phyloP scores from a whole-genome alignment of 148 eudicot genomes.

The Vaccinium vitisidaea region DNA sequence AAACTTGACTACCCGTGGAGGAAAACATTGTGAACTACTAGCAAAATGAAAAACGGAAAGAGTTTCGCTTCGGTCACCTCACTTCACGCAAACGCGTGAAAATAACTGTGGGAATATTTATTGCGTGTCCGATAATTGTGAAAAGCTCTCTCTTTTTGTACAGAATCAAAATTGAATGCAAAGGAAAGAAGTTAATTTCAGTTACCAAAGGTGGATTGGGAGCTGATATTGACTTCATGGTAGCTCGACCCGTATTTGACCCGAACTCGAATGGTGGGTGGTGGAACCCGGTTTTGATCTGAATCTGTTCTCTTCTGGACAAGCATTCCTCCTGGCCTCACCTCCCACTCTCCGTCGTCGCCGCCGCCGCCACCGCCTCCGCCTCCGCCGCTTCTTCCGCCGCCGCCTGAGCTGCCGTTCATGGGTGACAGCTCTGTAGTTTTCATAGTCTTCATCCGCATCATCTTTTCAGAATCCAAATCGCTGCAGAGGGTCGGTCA shows the following conservation, averaged over 20 bases:
- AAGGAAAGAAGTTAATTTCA: neutral
- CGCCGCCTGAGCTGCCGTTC: conserved; percentile 23
- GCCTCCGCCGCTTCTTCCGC: conserved; percentile 12
- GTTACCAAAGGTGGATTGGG: conserved; percentile 81
- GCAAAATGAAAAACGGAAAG: neutral
- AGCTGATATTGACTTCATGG: conserved; percentile 69
- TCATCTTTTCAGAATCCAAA: conserved; percentile 39
- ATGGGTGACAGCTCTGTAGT: conserved; percentile 38
- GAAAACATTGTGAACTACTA: no score
- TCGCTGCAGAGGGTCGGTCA: neutral
- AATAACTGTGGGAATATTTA: neutral
- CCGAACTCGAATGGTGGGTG: conserved; percentile 67
- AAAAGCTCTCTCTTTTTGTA: neutral
- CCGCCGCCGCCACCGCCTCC: conserved; percentile 27
- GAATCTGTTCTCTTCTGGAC: conserved; percentile 72
- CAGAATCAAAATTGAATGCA: neutral
- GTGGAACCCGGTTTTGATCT: conserved; percentile 47
- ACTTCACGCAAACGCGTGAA: no score
- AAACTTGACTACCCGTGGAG: neutral
- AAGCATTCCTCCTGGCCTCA: conserved; percentile 88
- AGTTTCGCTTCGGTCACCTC: neutral
- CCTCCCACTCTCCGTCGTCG: conserved; percentile 65
- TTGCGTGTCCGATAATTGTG: neutral
- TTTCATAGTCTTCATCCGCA: conserved; percentile 66
- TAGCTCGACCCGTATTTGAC: conserved; percentile 67